Evolutionary conservation across 768 basidiomycete genomes (phyloP).

Genomic region (Exidia glandulosa): DNA sequence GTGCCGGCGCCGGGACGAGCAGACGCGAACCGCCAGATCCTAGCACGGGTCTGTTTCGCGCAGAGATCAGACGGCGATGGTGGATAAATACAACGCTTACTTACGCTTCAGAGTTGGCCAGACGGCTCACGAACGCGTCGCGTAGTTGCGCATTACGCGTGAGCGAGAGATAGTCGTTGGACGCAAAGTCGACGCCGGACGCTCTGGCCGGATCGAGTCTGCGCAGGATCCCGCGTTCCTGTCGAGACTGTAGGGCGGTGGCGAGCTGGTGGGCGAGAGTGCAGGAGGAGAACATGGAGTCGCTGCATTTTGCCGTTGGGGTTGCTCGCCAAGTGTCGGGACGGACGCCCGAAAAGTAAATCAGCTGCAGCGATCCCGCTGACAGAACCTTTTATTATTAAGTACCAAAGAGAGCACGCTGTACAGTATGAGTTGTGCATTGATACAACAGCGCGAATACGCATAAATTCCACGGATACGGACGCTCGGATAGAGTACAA

Average conservation of each 20-base stretch:
- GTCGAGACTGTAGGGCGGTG: conserved; percentile 51
- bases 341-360: not conserved
- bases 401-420: not conserved
- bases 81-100: not conserved
- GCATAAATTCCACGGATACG: too few relatives aligned
- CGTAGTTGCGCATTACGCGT: conserved; percentile 49
- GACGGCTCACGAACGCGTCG: conserved; percentile 42
- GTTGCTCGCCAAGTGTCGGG: too few relatives aligned
- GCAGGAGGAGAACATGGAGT: conserved; percentile 12
- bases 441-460: not conserved
- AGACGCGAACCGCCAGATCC: conserved; percentile 86
- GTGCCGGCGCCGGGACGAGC: conserved; percentile 64
- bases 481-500: not conserved
- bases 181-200: conserved; percentile 53
- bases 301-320: not conserved
- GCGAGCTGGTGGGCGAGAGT: conserved; percentile 30
- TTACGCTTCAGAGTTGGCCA: conserved; percentile 31
- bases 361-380: not conserved
- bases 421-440: not conserved
- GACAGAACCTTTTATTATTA: not conserved
- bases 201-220: conserved; percentile 32
- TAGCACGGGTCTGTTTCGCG: conserved; percentile 36
- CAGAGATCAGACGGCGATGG: not conserved
- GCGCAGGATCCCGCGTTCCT: conserved; percentile 56
- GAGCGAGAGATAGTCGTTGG: conserved; percentile 89